Evolutionary conservation across 192 early-diverging fungal genomes (phyloP), one percentile per base, ranked within the genome.

Genomic region (Tieghemiomyces parasiticus): DNA sequence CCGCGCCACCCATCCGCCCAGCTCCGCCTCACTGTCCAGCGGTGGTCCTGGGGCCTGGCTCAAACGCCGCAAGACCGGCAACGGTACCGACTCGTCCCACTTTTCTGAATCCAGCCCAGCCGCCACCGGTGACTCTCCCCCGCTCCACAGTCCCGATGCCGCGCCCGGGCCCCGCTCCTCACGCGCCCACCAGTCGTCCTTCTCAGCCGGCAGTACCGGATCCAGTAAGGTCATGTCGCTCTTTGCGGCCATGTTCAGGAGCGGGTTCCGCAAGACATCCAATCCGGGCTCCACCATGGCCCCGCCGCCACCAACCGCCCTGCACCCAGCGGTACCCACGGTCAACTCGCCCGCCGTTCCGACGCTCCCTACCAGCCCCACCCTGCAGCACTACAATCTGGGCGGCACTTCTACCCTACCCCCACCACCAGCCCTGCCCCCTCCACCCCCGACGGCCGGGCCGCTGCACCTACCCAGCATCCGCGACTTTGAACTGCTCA

Each of bases 401-500:
- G 31, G 0, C 16, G 24, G 14, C 28, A 45, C 3, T 24, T 59
- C 52, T 46, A 34, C n/a, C 16, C 53, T 56, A n/a, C n/a, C 30
- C 34, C 56, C 25, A 12, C 58, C 8, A 28, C 45, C 13, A 46
- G 42, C 31, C 45, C 60, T 2, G 46, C 32, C 35, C 48, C 28
- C 35, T 19, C 35, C 25, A 19, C n/a, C 35, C 25, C 31, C 10
- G n/a, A n/a, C 53, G 35, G 54, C 63, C 34, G 68, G 61, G 72
- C 78, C 62, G 44, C 73, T 65, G 68, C 80, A 72, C 46, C 80
- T 93, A 63, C 92, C 92, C 1, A 82, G 83, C 20, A 95, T 92
- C 48, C 73, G 86, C 12, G 92, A 95, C 60, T 95, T 95, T 79
- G 91, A 95, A 61, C 85, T 93, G 65, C 84, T 95, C 53, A 93